Percentiles rank a stretch among this genome's conserved stretches.
phyloP scores from a whole-genome alignment of 805 yeast species.

The Clavispora asparagi region DNA sequence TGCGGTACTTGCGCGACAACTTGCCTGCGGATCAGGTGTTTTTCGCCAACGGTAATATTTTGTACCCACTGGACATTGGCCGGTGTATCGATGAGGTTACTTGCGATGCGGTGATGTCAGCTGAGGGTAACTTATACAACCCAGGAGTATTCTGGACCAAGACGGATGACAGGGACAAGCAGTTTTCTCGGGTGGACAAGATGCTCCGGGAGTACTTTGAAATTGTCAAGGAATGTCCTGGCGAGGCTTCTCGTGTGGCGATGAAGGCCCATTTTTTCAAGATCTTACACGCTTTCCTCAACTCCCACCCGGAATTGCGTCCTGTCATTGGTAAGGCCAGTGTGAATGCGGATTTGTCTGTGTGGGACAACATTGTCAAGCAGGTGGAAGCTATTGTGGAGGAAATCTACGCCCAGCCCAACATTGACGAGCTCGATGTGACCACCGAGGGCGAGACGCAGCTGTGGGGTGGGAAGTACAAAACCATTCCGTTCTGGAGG shows the following conservation, averaged over 20 bases:
- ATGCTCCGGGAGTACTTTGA: slow-evolving; percentile 85
- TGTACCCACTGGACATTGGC: slow-evolving; percentile 78
- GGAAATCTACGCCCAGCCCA: slow-evolving; percentile 46
- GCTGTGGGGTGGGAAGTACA: slow-evolving; percentile 78
- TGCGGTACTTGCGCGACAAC: slow-evolving; percentile 71
- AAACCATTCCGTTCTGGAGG: slow-evolving; percentile 88
- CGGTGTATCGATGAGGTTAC: slow-evolving; percentile 59
- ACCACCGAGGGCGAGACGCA: slow-evolving; percentile 50
- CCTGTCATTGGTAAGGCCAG: slow-evolving; percentile 57
- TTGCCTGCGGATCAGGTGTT: slow-evolving; percentile 77
- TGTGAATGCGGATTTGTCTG: slow-evolving; percentile 31
- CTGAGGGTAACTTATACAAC: slow-evolving; percentile 90
- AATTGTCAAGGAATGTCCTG: slow-evolving; percentile 57
- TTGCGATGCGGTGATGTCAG: slow-evolving; percentile 95
- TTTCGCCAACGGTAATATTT: slow-evolving; percentile 91
- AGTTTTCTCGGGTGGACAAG: slow-evolving; percentile 81
- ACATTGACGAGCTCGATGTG: slow-evolving; percentile 52
- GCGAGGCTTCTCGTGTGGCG: slow-evolving; percentile 71
- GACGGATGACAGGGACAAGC: slow-evolving; percentile 49
- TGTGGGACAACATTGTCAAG: slow-evolving; percentile 49
- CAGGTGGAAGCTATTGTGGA: slow-evolving; percentile 65
- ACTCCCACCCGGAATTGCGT: slow-evolving; percentile 72
- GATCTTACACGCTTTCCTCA: slow-evolving; percentile 73
- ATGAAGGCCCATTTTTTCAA: slow-evolving; percentile 94
- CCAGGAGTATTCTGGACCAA: slow-evolving; percentile 82